A percentile compares a stretch with the other conserved stretches of the same genome.
Conservation (phyloP, 192 early-diverging fungal genomes). For the Mortierella alpina region DNA sequence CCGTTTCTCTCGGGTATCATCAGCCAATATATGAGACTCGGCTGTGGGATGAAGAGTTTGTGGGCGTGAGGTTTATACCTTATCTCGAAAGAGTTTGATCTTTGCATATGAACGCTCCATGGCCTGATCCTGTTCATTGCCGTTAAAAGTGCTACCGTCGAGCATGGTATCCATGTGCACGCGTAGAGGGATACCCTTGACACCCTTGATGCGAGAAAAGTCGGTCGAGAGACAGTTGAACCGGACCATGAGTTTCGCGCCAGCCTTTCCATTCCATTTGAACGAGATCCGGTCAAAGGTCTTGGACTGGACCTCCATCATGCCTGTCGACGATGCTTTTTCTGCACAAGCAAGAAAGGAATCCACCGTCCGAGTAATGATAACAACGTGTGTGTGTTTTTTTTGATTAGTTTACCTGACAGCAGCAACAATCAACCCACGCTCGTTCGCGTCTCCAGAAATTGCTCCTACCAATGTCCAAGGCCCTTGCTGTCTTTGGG, state of each 20-base stretch:
- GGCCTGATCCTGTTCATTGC: slow-evolving; percentile 19
- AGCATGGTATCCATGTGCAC: slow-evolving; percentile 56
- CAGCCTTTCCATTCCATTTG: slow-evolving; percentile 74
- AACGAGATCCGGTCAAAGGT: slow-evolving; percentile 77
- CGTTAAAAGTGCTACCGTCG: slow-evolving; percentile 9
- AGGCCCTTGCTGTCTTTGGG: slow-evolving; percentile 65
- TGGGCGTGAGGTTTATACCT: slow-evolving; percentile 48
- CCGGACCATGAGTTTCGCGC: slow-evolving; percentile 72
- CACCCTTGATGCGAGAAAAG: slow-evolving; percentile 84
- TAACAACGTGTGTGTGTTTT: background rate
- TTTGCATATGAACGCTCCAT: slow-evolving; percentile 70
- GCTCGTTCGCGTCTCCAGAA: background rate
- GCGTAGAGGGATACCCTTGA: slow-evolving; percentile 80
- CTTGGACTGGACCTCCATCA: slow-evolving; percentile 63
- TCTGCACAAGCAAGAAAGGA: slow-evolving; percentile 34
- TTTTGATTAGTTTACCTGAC: background rate
- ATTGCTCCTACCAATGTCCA: slow-evolving; percentile 66
- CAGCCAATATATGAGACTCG: background rate
- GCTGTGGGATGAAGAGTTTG: background rate
- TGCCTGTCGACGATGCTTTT: slow-evolving; percentile 66
- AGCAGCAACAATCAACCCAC: background rate
- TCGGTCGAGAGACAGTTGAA: slow-evolving; percentile 85
- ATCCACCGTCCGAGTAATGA: background rate
- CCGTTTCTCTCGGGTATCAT: background rate
- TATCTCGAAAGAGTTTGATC: slow-evolving; percentile 80